These are phyloP conservation scores for Hymenotorrendiella dingleyae DNA, from an alignment of 2,329 filamentous ascomycete genomes.

Conservation along the genomic window DNA sequence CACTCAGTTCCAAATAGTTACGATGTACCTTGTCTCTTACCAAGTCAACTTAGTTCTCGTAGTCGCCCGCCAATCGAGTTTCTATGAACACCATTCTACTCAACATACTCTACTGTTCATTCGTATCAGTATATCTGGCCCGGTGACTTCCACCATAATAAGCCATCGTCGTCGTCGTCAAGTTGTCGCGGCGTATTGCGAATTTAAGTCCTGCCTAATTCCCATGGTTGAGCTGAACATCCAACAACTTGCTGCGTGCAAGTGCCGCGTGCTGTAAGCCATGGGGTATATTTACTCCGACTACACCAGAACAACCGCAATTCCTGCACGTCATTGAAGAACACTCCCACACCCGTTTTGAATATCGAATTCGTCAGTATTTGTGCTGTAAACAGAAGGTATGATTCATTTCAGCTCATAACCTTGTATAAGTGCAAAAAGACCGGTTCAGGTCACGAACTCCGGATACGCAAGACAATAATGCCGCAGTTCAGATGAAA, in stretches of 20 bases:
- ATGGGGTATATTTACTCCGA: conserved; percentile 4
- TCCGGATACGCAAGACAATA: background rate
- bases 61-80: too few species aligned
- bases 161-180: too few species aligned
- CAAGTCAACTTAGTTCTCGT: too few species aligned
- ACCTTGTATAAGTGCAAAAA: background rate
- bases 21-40: too few species aligned
- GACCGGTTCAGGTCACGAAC: conserved; percentile 2
- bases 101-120: too few species aligned
- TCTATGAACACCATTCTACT: too few species aligned
- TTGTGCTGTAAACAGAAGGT: conserved; percentile 1
- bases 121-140: too few species aligned
- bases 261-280: background rate
- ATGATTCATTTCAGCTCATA: conserved; percentile 4
- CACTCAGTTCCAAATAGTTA: too few species aligned
- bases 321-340: conserved; percentile 1
- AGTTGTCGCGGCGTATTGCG: conserved; percentile 4
- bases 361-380: too few species aligned
- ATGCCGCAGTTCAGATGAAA: background rate
- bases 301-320: background rate
- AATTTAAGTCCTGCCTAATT: conserved; percentile 4
- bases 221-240: background rate
- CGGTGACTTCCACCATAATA: too few species aligned
- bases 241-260: background rate
- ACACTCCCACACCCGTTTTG: too few species aligned